These are phyloP conservation scores for Ogataea degrootiae DNA, from an alignment of 805 yeast species.

Conservation along the genomic window DNA sequence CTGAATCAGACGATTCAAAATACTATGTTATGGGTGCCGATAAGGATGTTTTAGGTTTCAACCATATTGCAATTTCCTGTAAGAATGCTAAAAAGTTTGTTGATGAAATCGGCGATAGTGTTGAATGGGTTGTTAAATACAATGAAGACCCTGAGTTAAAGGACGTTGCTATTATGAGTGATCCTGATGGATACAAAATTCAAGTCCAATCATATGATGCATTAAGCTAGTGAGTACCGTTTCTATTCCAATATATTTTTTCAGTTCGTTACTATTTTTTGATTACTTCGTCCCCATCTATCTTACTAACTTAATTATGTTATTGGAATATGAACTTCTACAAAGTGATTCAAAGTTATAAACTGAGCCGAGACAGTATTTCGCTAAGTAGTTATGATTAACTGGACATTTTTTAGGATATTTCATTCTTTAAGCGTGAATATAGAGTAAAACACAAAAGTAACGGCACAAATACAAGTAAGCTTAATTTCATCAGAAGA, in stretches of 20 bases:
- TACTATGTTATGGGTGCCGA: slow-evolving; percentile 76
- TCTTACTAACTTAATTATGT: background rate
- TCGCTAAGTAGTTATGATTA: no score
- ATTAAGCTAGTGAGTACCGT: slow-evolving; percentile 16
- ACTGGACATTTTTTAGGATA: no score
- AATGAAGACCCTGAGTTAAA: slow-evolving; percentile 49
- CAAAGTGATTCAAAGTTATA: background rate
- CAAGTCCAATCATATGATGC: slow-evolving; percentile 46
- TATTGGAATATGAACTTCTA: background rate
- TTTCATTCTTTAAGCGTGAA: no score
- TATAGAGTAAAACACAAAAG: no score
- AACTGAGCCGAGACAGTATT: background rate
- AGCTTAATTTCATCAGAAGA: no score
- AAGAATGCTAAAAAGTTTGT: slow-evolving; percentile 57
- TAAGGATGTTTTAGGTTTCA: slow-evolving; percentile 70
- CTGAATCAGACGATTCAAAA: slow-evolving; percentile 67
- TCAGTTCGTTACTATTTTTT: background rate
- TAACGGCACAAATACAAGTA: no score
- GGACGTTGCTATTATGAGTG: slow-evolving; percentile 67
- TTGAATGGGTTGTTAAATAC: slow-evolving; percentile 54
- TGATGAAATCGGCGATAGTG: slow-evolving; percentile 42
- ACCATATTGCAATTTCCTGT: slow-evolving; percentile 75
- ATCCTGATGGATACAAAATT: slow-evolving; percentile 87
- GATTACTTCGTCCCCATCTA: background rate
- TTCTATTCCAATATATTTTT: no score